Percentiles rank a stretch among this genome's conserved stretches.
phyloP scores from a whole-genome alignment of 495 filamentous ascomycete genomes.

The Saxophila tyrrhenica region DNA sequence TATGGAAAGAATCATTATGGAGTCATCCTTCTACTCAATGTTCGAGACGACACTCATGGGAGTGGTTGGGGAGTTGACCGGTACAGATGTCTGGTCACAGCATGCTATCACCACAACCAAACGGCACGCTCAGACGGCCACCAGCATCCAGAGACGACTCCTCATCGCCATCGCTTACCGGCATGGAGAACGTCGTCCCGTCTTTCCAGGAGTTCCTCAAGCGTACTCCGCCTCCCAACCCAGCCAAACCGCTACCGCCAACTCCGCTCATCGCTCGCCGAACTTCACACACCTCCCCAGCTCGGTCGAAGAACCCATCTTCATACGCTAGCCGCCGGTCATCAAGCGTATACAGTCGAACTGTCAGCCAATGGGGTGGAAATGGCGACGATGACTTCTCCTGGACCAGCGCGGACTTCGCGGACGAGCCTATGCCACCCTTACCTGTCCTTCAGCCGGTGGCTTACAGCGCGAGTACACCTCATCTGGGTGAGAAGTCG shows the following conservation, averaged over 20 bases:
- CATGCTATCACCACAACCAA: conserved; percentile 9
- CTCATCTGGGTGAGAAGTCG: neutral
- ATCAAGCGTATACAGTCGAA: conserved; percentile 20
- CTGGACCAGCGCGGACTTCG: conserved; percentile 7
- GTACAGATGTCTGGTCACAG: neutral
- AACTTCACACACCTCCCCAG: conserved; percentile 1
- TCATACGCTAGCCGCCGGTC: conserved; percentile 2
- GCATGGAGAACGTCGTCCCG: conserved; percentile 16
- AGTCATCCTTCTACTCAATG: neutral
- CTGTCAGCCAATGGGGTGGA: conserved; percentile 7
- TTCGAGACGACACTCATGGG: neutral
- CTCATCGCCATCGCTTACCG: conserved; percentile 12
- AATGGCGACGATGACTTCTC: neutral
- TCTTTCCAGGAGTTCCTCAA: conserved; percentile 18
- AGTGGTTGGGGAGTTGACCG: neutral
- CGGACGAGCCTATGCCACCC: conserved; percentile 6
- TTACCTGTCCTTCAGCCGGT: conserved; percentile 9
- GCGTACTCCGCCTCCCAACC: conserved; percentile 10
- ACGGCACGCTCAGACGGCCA: conserved; percentile 2
- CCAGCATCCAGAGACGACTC: neutral
- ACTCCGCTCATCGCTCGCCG: conserved; percentile 3
- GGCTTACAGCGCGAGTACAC: conserved; percentile 15
- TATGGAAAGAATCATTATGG: neutral
- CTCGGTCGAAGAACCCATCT: neutral
- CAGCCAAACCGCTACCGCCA: conserved; percentile 12